Evolutionary conservation across 2,329 filamentous ascomycete genomes (phyloP), one percentile per base, ranked within the genome.

Genomic region (Venturia pyrina): DNA sequence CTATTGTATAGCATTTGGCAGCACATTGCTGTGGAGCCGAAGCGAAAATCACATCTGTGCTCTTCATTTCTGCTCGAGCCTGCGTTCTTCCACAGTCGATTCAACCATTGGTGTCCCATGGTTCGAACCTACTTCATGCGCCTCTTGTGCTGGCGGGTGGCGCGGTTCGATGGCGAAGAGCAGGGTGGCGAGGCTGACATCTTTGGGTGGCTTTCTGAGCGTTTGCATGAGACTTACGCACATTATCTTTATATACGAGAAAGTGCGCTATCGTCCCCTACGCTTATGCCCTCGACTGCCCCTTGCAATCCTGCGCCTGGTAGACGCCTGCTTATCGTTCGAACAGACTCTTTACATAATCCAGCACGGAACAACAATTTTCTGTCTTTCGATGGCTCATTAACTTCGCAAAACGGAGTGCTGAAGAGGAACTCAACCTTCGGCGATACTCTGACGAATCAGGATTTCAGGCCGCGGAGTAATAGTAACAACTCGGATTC

Each of bases 91-190:
- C 86, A 90, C 72, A 86, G 85, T 68, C 87, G 91, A 68, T 97
- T 96, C 78, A 93, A 89, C 72, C 91, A 96, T 72, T 96, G 93
- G 92, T 96, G 91, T 72, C 91, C 93, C 0, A 96, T 96, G 93
- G 91, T 96, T 28, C 85, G 93, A 68, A 89, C 91, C 17, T 97
- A 96, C 75, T 97, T 89, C 74, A 95, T 96, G 84, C 90, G 93
- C 60, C 79, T 97, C 62, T 77, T 96, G 28, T 96, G 91, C 76
- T 97, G 93, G 93, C 86, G 92, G 67, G 80, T 97, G 61, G 93
- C 89, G 69, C 84, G 93, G 68, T 89, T 89, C 72, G 85, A 87
- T 64, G 90, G 88, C 19, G 84, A 83, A 60, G 80, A 85, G 28
- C 84, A 85, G 57, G 82, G 86, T 37, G 75, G 85, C 50, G 89